Evolutionary conservation across 306 rosid genomes (phyloP), one percentile per base, ranked within the genome.

Genomic region (Glycine soja): DNA sequence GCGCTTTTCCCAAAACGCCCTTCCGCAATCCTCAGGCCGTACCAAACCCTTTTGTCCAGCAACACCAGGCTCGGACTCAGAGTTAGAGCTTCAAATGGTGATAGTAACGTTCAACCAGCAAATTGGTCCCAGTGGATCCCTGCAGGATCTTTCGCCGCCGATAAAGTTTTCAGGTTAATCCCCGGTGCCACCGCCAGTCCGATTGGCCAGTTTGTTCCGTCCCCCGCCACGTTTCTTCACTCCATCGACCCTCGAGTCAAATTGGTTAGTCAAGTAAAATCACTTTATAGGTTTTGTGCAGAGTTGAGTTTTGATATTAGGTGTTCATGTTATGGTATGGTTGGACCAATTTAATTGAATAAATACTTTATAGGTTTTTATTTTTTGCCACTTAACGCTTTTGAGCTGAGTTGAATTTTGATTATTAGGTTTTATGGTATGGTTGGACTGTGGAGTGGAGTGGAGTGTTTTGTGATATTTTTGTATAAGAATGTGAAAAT

Each of bases 131-230:
- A 84, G 82, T 87, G 93, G 92, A 6, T 95, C 6, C 97, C 97
- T 13, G 19, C 81, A 2, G 85, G 90, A 56, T 89, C 88, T 72
- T 68, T 93, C n/a, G 90, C 97, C 3, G 95, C 97, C 24, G 97
- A 95, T 43, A 93, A 93, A 68, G 86, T 95, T 81, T 85, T 95
- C 53, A 86, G 93, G 66, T 75, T 90, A 86, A 90, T 91, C 82
- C 85, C 97, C 3, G 90, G 97, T 8, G 99, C 99, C 58, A 95
- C 99, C 4, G 88, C 97, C 40, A 95, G 99, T 59, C 99, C 99
- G 56, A 91, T 95, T 86, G 85, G 91, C 67, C 99, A 93, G 90
- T 93, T 90, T 82, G 89, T 93, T 16, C 84, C 99, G 18, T 89
- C 90, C 9, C 99, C 99, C 16, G 80, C 83, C 64, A 95, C 97